A percentile compares a stretch with the other conserved stretches of the same genome.
These are phyloP conservation scores for Clonostachys rosea DNA, from an alignment of 2,329 filamentous ascomycete species.

Conservation along the genomic window DNA sequence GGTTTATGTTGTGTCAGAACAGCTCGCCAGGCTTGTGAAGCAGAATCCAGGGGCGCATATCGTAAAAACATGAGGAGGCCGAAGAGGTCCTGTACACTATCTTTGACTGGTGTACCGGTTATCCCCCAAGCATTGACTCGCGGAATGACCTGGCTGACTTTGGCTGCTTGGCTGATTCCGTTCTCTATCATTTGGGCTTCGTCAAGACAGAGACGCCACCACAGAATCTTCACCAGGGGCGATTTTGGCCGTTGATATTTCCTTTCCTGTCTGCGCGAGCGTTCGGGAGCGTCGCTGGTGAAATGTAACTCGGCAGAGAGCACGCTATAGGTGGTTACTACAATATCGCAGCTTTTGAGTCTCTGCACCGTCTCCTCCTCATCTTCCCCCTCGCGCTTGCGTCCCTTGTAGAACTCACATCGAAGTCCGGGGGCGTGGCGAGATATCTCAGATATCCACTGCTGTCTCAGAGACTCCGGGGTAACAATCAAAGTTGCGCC, in stretches of 20 bases:
- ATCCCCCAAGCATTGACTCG: slow-evolving; percentile 88
- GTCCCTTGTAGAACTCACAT: slow-evolving; percentile 53
- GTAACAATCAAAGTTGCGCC: slow-evolving; percentile 59
- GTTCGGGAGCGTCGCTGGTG: slow-evolving; percentile 63
- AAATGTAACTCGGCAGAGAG: slow-evolving; percentile 80
- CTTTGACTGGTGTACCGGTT: slow-evolving; percentile 80
- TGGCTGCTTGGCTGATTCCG: slow-evolving; percentile 78
- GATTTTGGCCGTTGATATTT: slow-evolving; percentile 65
- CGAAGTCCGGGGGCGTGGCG: slow-evolving; percentile 53
- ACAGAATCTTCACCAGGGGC: slow-evolving; percentile 74
- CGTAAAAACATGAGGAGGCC: slow-evolving; percentile 78
- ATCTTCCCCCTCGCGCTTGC: slow-evolving; percentile 24
- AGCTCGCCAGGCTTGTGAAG: slow-evolving; percentile 60
- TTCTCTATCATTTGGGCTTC: slow-evolving; percentile 93
- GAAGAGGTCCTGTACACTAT: slow-evolving; percentile 70
- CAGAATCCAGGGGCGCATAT: slow-evolving; percentile 70
- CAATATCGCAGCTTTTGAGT: slow-evolving; percentile 49
- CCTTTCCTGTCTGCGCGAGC: slow-evolving; percentile 60
- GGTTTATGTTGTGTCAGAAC: slow-evolving; percentile 57
- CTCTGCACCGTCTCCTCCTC: slow-evolving; percentile 33
- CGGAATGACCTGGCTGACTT: slow-evolving; percentile 74
- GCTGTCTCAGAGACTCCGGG: slow-evolving; percentile 48
- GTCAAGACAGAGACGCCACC: slow-evolving; percentile 80
- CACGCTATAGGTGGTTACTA: slow-evolving; percentile 63
- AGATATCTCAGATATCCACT: slow-evolving; percentile 58